Percentiles rank a stretch among this genome's conserved stretches.
Evolutionary conservation across 2,329 filamentous ascomycete genomes (phyloP).

Genomic region (Madurella mycetomatis): DNA sequence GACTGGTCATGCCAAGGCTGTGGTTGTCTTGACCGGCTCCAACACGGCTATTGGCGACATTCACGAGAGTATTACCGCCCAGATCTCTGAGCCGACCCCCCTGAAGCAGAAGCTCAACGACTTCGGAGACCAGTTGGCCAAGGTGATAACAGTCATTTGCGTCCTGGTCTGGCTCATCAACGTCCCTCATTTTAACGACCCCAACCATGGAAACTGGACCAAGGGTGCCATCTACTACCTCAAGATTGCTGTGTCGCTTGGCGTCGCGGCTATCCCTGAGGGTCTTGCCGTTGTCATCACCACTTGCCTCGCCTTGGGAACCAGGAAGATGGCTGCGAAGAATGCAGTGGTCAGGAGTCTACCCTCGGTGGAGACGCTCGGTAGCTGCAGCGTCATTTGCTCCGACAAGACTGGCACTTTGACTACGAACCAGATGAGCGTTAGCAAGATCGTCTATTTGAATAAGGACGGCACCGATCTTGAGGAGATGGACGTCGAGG

Average conservation of each 20-base stretch:
- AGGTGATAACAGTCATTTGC: constrained; percentile 97
- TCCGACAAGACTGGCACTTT: constrained; percentile 98
- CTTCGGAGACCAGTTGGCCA: constrained; percentile 92
- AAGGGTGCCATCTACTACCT: constrained; percentile 99
- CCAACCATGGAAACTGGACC: constrained; percentile 84
- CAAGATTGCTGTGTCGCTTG: constrained; percentile 97
- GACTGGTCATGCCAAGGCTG: constrained; percentile 82
- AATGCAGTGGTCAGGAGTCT: constrained; percentile 95
- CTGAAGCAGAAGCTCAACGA: constrained; percentile 98
- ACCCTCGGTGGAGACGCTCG: constrained; percentile 93
- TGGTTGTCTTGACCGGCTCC: constrained; percentile 85
- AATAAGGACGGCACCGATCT: constrained; percentile 67
- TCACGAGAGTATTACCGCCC: constrained; percentile 95
- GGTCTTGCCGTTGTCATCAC: constrained; percentile 97
- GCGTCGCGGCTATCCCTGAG: constrained; percentile 95
- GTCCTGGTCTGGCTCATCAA: constrained; percentile 98
- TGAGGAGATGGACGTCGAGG: constrained; percentile 84
- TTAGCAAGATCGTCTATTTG: constrained; percentile 85
- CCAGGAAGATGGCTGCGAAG: constrained; percentile 97
- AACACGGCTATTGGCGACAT: constrained; percentile 97
- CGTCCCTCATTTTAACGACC: constrained; percentile 93
- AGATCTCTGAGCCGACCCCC: constrained; percentile 95
- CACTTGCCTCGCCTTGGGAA: constrained; percentile 93
- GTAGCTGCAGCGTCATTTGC: constrained; percentile 99
- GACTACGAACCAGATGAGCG: constrained; percentile 99